Conservation (phyloP, 257 asterid genomes). For the Osmanthus fragrans region DNA sequence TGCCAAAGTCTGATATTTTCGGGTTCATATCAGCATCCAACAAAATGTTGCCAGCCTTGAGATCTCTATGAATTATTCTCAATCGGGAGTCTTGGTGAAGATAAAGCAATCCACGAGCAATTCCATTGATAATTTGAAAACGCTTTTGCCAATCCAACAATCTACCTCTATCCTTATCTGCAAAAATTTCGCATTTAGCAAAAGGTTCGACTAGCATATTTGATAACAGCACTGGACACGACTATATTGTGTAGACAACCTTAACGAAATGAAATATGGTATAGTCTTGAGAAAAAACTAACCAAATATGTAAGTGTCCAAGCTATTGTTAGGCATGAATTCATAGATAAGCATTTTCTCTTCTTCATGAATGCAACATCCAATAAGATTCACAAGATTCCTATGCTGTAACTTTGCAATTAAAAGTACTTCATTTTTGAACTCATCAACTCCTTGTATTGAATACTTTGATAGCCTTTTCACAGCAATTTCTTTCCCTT, state of each 20-base stretch:
- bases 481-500: slow-evolving; percentile 30
- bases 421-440: slow-evolving; percentile 26
- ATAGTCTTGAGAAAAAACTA: neutral
- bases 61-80: slow-evolving; percentile 19
- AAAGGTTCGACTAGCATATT: no score
- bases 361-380: slow-evolving; percentile 23
- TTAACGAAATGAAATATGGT: neutral
- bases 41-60: slow-evolving; percentile 21
- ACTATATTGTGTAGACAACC: neutral
- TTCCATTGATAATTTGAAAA: slow-evolving; percentile 26
- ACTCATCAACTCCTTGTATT: slow-evolving; percentile 30
- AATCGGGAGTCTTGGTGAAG: slow-evolving; percentile 30
- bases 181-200: neutral
- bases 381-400: slow-evolving; percentile 29
- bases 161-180: slow-evolving; percentile 23
- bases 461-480: slow-evolving; percentile 31
- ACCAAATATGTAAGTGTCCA: slow-evolving; percentile 25
- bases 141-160: slow-evolving; percentile 29
- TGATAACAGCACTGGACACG: no score
- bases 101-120: slow-evolving; percentile 29
- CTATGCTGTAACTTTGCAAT: slow-evolving; percentile 27
- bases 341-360: slow-evolving; percentile 25
- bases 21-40: slow-evolving; percentile 27
- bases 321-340: slow-evolving; percentile 28
- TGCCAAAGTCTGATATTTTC: slow-evolving; percentile 28